These are phyloP conservation scores for Exserohilum rostratum DNA, from an alignment of 2,329 filamentous ascomycete genomes.

Conservation along the genomic window DNA sequence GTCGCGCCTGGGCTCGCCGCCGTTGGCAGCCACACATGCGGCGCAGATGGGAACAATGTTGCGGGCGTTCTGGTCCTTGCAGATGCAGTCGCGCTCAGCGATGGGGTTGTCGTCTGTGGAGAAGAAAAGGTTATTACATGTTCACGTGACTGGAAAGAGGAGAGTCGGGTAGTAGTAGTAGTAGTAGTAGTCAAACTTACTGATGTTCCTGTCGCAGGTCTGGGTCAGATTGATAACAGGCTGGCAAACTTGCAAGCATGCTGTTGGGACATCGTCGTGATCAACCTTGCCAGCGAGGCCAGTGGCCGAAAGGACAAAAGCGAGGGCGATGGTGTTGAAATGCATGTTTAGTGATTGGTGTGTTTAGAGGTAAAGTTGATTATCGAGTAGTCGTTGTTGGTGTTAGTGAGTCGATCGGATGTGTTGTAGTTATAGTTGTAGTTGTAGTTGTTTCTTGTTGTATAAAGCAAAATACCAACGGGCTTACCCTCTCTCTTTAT, in stretches of 20 bases:
- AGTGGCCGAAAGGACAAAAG: conserved; percentile 2
- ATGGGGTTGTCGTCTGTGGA: neutral
- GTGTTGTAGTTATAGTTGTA: no score
- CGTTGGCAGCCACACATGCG: conserved; percentile 3
- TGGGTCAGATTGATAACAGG: neutral
- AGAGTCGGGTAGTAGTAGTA: no score
- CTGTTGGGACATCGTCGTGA: conserved; percentile 1
- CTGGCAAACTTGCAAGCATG: neutral
- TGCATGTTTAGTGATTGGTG: neutral
- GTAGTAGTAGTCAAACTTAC: no score
- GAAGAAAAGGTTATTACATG: no score
- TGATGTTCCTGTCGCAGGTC: conserved; percentile 3
- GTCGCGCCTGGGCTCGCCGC: neutral
- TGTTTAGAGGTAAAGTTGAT: neutral
- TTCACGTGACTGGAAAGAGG: no score
- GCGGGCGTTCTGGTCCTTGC: conserved; percentile 5
- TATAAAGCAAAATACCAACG: neutral
- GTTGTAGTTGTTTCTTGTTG: neutral
- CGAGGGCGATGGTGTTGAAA: conserved; percentile 6
- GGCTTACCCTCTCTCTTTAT: neutral
- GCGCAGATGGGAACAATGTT: conserved; percentile 3
- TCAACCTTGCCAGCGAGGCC: conserved; percentile 8
- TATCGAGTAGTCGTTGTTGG: no score
- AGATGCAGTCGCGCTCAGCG: conserved; percentile 8
- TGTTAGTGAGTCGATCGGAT: no score